These are phyloP conservation scores for Leptographium radiaticola DNA, from an alignment of 2,329 filamentous ascomycete species.

Conservation along the genomic window DNA sequence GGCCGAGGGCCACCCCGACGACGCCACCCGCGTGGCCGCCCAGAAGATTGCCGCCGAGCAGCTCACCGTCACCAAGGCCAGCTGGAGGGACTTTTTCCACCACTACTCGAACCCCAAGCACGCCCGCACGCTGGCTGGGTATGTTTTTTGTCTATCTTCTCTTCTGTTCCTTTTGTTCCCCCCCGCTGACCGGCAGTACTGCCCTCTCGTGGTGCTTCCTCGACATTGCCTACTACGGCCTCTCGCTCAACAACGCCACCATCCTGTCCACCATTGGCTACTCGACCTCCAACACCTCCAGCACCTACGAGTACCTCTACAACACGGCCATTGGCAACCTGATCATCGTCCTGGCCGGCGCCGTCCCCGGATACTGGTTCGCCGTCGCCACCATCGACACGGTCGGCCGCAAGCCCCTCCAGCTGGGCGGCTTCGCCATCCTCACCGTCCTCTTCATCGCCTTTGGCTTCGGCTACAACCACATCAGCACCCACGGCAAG, in stretches of 20 bases:
- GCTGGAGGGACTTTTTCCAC: constrained; percentile 54
- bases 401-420: constrained; percentile 65
- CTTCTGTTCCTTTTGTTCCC: neutral
- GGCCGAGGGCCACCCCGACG: constrained; percentile 49
- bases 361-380: constrained; percentile 75
- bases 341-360: constrained; percentile 65
- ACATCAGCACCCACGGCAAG: constrained; percentile 37
- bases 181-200: constrained; percentile 26
- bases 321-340: constrained; percentile 69
- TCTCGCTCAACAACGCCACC: constrained; percentile 63
- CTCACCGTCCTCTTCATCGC: constrained; percentile 47
- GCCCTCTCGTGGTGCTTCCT: constrained; percentile 77
- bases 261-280: constrained; percentile 63
- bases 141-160: neutral
- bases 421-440: constrained; percentile 49
- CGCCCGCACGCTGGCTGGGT: constrained; percentile 40
- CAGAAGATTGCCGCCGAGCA: constrained; percentile 38
- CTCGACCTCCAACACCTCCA: constrained; percentile 35
- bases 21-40: constrained; percentile 47
- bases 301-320: constrained; percentile 56
- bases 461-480: constrained; percentile 50
- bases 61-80: constrained; percentile 55
- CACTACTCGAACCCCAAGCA: constrained; percentile 64
- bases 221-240: constrained; percentile 47
- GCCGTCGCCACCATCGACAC: constrained; percentile 58